Evolutionary conservation across 768 basidiomycete genomes (phyloP).

Genomic region (Naematelia aurantialba): DNA sequence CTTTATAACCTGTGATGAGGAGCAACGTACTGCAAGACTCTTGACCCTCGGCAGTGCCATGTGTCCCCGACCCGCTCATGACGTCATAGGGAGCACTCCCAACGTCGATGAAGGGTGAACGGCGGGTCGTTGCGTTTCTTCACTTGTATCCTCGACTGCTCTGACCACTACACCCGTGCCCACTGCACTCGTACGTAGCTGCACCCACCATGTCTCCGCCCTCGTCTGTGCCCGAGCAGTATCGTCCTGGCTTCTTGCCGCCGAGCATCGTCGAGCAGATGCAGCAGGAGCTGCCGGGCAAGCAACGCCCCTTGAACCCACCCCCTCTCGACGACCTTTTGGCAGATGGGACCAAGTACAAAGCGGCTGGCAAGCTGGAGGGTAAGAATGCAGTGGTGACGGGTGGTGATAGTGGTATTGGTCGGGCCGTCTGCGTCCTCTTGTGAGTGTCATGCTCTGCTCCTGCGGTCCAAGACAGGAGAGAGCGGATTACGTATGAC

Average conservation of each 20-base stretch:
- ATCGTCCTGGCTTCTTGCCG: constrained; percentile 43
- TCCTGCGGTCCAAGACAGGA: background rate
- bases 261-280: constrained; percentile 43
- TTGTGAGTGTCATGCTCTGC: constrained; percentile 37
- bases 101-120: too few species aligned
- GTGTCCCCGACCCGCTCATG: too few species aligned
- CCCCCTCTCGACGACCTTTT: constrained; percentile 52
- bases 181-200: background rate
- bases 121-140: too few species aligned
- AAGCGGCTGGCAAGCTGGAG: constrained; percentile 54
- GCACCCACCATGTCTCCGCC: constrained; percentile 36
- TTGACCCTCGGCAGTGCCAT: too few species aligned
- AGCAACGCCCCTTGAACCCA: constrained; percentile 38
- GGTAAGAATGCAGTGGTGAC: constrained; percentile 56
- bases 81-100: too few species aligned
- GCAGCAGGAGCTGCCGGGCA: constrained; percentile 44
- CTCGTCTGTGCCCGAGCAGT: constrained; percentile 43
- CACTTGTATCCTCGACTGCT: too few species aligned
- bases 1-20: too few species aligned
- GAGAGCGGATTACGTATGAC: too few species aligned
- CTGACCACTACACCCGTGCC: too few species aligned
- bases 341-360: constrained; percentile 55
- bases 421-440: constrained; percentile 53
- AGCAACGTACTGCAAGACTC: too few species aligned
- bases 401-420: constrained; percentile 57